These are phyloP conservation scores for Diddensiella caesifluorescens DNA, from an alignment of 805 yeast species.

Conservation along the genomic window DNA sequence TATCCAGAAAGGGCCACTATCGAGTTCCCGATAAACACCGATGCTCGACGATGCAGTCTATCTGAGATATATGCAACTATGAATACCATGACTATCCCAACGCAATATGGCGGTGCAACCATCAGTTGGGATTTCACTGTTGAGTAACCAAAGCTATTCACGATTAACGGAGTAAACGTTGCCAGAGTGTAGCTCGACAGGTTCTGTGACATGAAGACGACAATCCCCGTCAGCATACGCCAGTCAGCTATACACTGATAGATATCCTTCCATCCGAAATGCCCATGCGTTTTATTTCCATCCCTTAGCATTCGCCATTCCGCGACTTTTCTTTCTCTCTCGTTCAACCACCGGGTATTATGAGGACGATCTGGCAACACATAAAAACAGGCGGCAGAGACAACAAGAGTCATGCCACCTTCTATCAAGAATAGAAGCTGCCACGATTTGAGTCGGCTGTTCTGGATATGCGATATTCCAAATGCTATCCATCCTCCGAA, in stretches of 20 bases:
- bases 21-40: conserved; percentile 5
- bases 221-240: conserved; percentile 5
- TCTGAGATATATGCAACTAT: conserved; percentile 11
- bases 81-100: conserved; percentile 10
- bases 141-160: conserved; percentile 7
- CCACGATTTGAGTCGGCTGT: conserved; percentile 42
- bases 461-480: conserved; percentile 50
- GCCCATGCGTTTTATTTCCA: conserved; percentile 14
- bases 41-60: conserved; percentile 4
- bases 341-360: conserved; percentile 48
- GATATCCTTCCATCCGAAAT: conserved; percentile 8
- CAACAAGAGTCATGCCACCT: conserved; percentile 36
- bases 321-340: conserved; percentile 40
- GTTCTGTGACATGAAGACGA: conserved; percentile 10
- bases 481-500: conserved; percentile 72
- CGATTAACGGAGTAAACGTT: conserved; percentile 6
- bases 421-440: conserved; percentile 52
- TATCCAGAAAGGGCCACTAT: conserved; percentile 7
- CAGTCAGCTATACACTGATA: conserved; percentile 8
- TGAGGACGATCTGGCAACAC: conserved; percentile 68
- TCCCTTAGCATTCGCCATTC: conserved; percentile 14
- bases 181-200: conserved; percentile 2
- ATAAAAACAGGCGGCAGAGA: conserved; percentile 38
- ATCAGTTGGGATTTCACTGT: conserved; percentile 5
- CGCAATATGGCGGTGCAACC: conserved; percentile 7